Evolutionary conservation across 1,284 basidiomycete species (phyloP).

Genomic region (Termitomyces sp.): DNA sequence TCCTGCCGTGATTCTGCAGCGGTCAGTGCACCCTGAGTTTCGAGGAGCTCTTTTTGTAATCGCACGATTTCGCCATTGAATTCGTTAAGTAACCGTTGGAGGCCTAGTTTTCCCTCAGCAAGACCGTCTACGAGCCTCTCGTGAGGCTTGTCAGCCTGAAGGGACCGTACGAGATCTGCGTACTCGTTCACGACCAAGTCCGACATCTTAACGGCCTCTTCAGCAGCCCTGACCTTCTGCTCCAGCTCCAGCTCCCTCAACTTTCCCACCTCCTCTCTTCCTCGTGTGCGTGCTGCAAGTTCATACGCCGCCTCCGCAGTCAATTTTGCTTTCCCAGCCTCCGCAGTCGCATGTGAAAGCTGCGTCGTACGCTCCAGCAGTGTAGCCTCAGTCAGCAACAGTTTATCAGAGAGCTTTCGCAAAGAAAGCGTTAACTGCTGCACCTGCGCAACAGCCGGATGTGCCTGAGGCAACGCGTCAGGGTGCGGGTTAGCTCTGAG

Average conservation of each 20-base stretch:
- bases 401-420: constrained; percentile 63
- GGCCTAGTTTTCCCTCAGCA: constrained; percentile 42
- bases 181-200: constrained; percentile 66
- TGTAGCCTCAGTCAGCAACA: constrained; percentile 51
- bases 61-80: constrained; percentile 45
- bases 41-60: constrained; percentile 42
- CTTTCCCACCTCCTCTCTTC: constrained; percentile 47
- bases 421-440: constrained; percentile 63
- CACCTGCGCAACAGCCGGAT: constrained; percentile 46
- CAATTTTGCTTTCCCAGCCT: constrained; percentile 39
- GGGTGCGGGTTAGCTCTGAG: constrained; percentile 47
- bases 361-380: constrained; percentile 48
- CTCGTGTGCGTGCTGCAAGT: constrained; percentile 44
- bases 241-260: constrained; percentile 43
- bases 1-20: constrained; percentile 38
- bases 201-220: constrained; percentile 56
- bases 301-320: constrained; percentile 48
- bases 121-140: constrained; percentile 37
- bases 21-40: constrained; percentile 43
- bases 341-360: constrained; percentile 37
- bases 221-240: constrained; percentile 37
- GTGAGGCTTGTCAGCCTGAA: constrained; percentile 25
- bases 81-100: constrained; percentile 48
- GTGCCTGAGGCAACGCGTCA: constrained; percentile 32
- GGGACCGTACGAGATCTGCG: constrained; percentile 59